A percentile compares a stretch with the other conserved stretches of the same genome.
Evolutionary conservation across 2,329 filamentous ascomycete species (phyloP).

Genomic region (Verticillium alfalfae): DNA sequence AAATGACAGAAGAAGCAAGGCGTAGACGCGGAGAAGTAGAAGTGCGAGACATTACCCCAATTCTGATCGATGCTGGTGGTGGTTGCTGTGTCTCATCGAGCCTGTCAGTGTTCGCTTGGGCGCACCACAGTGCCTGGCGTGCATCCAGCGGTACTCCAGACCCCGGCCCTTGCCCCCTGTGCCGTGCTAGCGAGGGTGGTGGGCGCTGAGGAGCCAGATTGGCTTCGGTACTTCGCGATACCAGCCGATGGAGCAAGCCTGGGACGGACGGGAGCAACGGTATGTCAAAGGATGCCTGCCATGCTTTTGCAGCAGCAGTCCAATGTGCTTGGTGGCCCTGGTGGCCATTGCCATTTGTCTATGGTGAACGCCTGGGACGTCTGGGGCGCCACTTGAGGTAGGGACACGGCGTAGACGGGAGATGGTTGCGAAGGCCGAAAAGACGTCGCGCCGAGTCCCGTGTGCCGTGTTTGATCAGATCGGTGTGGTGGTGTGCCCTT

Average conservation of each 20-base stretch:
- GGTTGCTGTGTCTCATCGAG: not conserved
- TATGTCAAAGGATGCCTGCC: not conserved
- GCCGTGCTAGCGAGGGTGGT: not conserved
- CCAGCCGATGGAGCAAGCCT: not conserved
- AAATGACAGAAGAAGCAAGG: not conserved
- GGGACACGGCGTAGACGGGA: not conserved
- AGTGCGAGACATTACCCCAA: not conserved
- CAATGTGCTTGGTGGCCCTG: not conserved
- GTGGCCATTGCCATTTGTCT: not conserved
- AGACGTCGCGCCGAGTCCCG: not conserved
- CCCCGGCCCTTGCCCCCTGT: not conserved
- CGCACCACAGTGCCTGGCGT: not conserved
- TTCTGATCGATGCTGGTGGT: not conserved
- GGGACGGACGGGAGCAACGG: not conserved
- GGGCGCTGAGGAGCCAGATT: not conserved
- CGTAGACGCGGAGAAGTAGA: not conserved
- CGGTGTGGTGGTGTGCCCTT: not conserved
- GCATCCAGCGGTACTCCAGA: not conserved
- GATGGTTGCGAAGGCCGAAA: not conserved
- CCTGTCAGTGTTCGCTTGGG: not conserved
- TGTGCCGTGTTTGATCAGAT: not conserved
- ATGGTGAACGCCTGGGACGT: not conserved
- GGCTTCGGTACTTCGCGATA: not conserved
- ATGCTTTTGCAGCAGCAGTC: not conserved
- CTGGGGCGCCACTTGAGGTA: not conserved